A percentile compares a stretch with the other conserved stretches of the same genome.
phyloP scores from a whole-genome alignment of 805 yeast species.

The Metschnikowia continentalis region DNA sequence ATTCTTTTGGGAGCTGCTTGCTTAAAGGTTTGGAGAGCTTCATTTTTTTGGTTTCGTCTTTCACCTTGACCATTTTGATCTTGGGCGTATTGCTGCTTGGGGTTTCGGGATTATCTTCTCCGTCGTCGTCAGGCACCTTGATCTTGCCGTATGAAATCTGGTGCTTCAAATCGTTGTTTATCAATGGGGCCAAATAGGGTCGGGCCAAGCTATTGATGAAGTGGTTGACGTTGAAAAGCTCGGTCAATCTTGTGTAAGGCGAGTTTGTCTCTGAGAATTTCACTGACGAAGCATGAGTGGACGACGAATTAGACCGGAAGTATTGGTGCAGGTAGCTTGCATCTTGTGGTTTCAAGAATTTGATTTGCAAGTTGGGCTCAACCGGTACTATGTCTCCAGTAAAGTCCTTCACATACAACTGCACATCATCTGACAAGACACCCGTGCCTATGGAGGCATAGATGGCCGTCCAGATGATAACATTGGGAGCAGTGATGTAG shows the following conservation, averaged over 20 bases:
- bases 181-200: conserved; percentile 88
- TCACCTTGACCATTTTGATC: conserved; percentile 16
- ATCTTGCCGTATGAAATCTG: conserved; percentile 40
- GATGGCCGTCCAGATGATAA: conserved; percentile 77
- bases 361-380: conserved; percentile 39
- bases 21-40: not conserved
- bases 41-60: conserved; percentile 7
- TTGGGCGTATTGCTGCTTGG: conserved; percentile 4
- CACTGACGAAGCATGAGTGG: conserved; percentile 38
- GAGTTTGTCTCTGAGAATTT: conserved; percentile 41
- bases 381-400: conserved; percentile 56
- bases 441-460: conserved; percentile 80
- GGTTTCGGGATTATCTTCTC: conserved; percentile 5
- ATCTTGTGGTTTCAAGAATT: conserved; percentile 41
- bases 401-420: conserved; percentile 56
- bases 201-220: conserved; percentile 88
- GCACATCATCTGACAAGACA: conserved; percentile 53
- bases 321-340: conserved; percentile 46
- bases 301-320: conserved; percentile 22
- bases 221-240: conserved; percentile 91
- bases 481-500: conserved; percentile 91
- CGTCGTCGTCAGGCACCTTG: conserved; percentile 9
- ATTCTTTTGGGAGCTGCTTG: conserved; percentile 31
- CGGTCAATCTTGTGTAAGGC: conserved; percentile 86
- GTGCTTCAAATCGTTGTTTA: conserved; percentile 79